A percentile compares a stretch with the other conserved stretches of the same genome.
phyloP scores from a whole-genome alignment of 192 early-diverging fungal genomes.

The Phlyctochytrium arcticum region DNA sequence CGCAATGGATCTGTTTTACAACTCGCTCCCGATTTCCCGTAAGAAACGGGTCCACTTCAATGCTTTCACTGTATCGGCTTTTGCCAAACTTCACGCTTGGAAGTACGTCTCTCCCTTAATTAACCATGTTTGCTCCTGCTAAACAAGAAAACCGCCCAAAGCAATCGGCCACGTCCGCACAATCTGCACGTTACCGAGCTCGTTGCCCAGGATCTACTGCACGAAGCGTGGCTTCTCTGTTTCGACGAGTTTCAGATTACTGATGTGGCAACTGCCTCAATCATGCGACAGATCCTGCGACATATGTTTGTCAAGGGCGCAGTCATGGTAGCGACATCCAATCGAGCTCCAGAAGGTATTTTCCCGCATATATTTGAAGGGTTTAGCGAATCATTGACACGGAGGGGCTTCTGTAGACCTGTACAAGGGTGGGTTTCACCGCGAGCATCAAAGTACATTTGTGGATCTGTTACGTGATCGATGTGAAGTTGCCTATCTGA shows the following conservation, averaged over 20 bases:
- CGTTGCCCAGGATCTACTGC: constrained; percentile 77
- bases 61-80: constrained; percentile 88
- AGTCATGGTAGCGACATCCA: constrained; percentile 86
- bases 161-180: constrained; percentile 10
- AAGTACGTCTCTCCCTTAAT: background rate
- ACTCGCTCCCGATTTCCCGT: constrained; percentile 58
- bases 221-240: constrained; percentile 78
- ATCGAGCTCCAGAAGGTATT: constrained; percentile 75
- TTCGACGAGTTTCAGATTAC: constrained; percentile 98
- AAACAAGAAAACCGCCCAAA: background rate
- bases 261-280: constrained; percentile 93
- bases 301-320: constrained; percentile 78
- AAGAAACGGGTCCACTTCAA: constrained; percentile 92
- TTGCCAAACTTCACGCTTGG: constrained; percentile 49
- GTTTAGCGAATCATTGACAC: background rate
- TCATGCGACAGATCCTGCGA: constrained; percentile 61
- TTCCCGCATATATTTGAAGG: background rate
- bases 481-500: constrained; percentile 53
- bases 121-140: background rate
- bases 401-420: constrained; percentile 35
- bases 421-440: constrained; percentile 94
- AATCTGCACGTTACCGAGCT: constrained; percentile 13
- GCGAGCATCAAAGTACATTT: constrained; percentile 82
- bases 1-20: constrained; percentile 89
- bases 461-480: constrained; percentile 77